Base-by-base conservation (phyloP, 768 basidiomycete genomes). In the Saitozyma podzolica region DNA sequence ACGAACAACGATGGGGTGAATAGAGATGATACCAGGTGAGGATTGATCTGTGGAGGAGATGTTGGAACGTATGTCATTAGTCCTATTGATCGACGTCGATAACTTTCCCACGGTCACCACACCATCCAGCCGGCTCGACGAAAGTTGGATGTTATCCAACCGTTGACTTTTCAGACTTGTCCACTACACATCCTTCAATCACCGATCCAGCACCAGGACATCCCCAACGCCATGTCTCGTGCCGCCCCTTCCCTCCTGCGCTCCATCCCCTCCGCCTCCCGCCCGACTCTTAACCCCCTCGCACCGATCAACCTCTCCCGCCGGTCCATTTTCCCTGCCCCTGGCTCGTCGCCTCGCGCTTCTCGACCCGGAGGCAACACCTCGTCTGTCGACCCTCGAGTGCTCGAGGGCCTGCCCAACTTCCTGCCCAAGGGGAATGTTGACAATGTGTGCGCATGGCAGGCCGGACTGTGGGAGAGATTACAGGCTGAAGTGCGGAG, bases 401-500 rank as follows among this genome's bases (percentile, higher is more conserved):
- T 76, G 11, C 49, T 76, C 9, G 53, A 62, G 8, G 74, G 74
- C 1, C 41, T 69, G 9, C 39, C 57, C 16, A 68, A 59, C 3
- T 75, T 78, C 61, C 50, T 78, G 57, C 63, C 65, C 3, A 65
- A 69, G 41, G 59, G 59, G 41, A 70, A 72, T 45, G 70, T 78
- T 20, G 69, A 72, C 37, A 68, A 61, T 42, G 42, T 79, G 39
- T 59, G 61, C n/a, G 67, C 69, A 57, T 79, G 73, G 73, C 73
- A 77, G 59, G 58, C 54, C 14, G 75, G 76, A 9, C 59, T 77
- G 29, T 79, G 78, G 78, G 63, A 67, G 19, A 56, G 74, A 14
- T 56, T 79, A 45, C 72, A 77, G 56, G 68, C 59, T 3, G 75
- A 79, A 62, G 76, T 79, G 39, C 61, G 62, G 49, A 74, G 78